Conservation (phyloP, 1,139 yeast species). For the Geotrichum siamense region DNA sequence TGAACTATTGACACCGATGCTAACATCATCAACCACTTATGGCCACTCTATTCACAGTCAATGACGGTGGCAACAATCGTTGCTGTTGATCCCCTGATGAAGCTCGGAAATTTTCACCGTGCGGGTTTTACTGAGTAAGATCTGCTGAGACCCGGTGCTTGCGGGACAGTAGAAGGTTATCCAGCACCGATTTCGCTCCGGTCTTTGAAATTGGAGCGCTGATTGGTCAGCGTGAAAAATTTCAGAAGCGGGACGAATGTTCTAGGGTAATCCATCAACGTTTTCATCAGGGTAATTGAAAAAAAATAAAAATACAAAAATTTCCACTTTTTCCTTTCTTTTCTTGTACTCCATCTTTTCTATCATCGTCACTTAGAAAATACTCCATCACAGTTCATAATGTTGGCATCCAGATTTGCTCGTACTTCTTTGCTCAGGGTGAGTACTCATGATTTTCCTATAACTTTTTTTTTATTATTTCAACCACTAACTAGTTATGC, state of each 20-base stretch:
- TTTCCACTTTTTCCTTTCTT: conserved; percentile 3
- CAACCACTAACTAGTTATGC: neutral
- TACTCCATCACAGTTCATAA: conserved; percentile 9
- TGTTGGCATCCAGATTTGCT: conserved; percentile 20
- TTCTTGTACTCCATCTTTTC: conserved; percentile 5
- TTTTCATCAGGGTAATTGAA: neutral
- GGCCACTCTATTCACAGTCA: no score
- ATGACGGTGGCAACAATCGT: no score
- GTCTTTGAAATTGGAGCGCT: neutral
- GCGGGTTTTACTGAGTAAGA: no score
- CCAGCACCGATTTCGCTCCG: conserved; percentile 2
- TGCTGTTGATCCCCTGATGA: no score
- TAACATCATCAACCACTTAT: no score
- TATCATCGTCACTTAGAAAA: conserved; percentile 8
- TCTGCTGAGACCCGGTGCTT: no score
- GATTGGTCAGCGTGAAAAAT: neutral
- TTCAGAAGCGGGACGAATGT: conserved; percentile 1
- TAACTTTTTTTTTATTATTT: neutral
- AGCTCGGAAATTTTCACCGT: no score
- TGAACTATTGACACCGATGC: no score
- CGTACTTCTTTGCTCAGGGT: conserved; percentile 19
- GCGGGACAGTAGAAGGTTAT: no score
- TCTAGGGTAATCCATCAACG: conserved; percentile 5
- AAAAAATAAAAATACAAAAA: conserved; percentile 2
- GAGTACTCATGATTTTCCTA: conserved; percentile 8